A percentile compares a stretch with the other conserved stretches of the same genome.
Evolutionary conservation across 768 basidiomycete species (phyloP).

Genomic region (Mycena galopus): DNA sequence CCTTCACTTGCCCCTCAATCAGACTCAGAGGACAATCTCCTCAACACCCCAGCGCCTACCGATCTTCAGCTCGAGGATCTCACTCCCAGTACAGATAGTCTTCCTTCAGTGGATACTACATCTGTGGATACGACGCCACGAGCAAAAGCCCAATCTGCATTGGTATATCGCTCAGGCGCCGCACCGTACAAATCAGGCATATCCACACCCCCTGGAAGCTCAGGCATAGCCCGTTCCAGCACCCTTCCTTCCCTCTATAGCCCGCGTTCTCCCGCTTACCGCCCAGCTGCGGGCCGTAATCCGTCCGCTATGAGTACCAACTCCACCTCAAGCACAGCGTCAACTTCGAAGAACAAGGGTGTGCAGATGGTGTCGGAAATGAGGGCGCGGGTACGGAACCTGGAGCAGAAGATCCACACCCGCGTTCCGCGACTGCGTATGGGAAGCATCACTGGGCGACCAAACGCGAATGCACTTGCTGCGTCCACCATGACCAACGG

Average conservation of each 20-base stretch:
- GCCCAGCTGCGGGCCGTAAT: conserved; percentile 54
- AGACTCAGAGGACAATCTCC: conserved; percentile 69
- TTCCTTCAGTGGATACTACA: conserved; percentile 47
- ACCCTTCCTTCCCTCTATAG: conserved; percentile 67
- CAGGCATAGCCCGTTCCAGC: conserved; percentile 66
- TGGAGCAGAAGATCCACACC: conserved; percentile 90
- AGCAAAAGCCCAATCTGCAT: conserved; percentile 55
- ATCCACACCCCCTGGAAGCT: conserved; percentile 58
- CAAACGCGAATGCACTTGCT: conserved; percentile 55
- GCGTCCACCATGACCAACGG: conserved; percentile 49
- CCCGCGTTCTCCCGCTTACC: conserved; percentile 60
- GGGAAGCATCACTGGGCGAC: conserved; percentile 77
- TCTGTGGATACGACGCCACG: conserved; percentile 55
- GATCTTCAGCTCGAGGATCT: conserved; percentile 74
- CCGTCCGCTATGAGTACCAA: conserved; percentile 55
- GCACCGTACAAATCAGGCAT: conserved; percentile 58
- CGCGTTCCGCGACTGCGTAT: conserved; percentile 88
- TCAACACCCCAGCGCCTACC: conserved; percentile 69
- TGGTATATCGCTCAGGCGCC: conserved; percentile 67
- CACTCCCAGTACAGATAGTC: conserved; percentile 57
- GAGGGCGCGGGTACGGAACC: conserved; percentile 84
- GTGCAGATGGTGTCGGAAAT: conserved; percentile 95
- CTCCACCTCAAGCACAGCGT: conserved; percentile 60
- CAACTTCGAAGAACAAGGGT: conserved; percentile 82
- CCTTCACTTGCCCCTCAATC: conserved; percentile 48